These are phyloP conservation scores for Lactarius akahatsu DNA, from an alignment of 768 basidiomycete genomes.

Conservation along the genomic window DNA sequence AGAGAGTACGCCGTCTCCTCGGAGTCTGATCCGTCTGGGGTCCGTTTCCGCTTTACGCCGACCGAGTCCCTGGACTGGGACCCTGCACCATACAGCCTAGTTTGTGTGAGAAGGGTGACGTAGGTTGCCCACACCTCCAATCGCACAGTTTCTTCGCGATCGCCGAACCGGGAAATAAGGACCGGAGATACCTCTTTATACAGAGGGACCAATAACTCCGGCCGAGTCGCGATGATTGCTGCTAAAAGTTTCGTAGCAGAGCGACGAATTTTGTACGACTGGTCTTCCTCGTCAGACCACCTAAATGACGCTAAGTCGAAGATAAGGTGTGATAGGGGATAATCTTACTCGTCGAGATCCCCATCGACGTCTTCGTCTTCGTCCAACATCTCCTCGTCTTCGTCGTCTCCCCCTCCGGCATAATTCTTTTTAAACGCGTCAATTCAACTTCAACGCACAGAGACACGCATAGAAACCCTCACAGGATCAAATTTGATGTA, in stretches of 20 bases:
- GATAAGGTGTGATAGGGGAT: slow-evolving; percentile 18
- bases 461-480: slow-evolving; percentile 33
- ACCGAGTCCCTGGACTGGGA: slow-evolving; percentile 52
- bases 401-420: slow-evolving; percentile 66
- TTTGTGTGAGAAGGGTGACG: slow-evolving; percentile 77
- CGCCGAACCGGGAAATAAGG: slow-evolving; percentile 87
- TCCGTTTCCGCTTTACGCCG: slow-evolving; percentile 73
- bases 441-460: neutral
- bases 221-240: slow-evolving; percentile 84
- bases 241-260: slow-evolving; percentile 88
- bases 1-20: slow-evolving; percentile 72
- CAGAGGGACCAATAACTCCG: slow-evolving; percentile 75
- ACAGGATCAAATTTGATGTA: slow-evolving; percentile 95
- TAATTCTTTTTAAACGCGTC: slow-evolving; percentile 57
- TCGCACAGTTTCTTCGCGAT: slow-evolving; percentile 93
- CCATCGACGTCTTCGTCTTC: slow-evolving; percentile 79
- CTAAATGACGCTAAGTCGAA: slow-evolving; percentile 40
- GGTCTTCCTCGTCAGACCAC: slow-evolving; percentile 97
- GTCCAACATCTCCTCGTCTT: slow-evolving; percentile 60
- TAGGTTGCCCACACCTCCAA: slow-evolving; percentile 92
- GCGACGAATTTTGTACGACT: slow-evolving; percentile 95
- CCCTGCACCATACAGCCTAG: slow-evolving; percentile 70
- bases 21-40: slow-evolving; percentile 69
- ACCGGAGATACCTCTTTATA: slow-evolving; percentile 86
- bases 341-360: slow-evolving; percentile 70